Base-by-base conservation (phyloP, 768 basidiomycete genomes). In the Cystofilobasidium bisporidii region DNA sequence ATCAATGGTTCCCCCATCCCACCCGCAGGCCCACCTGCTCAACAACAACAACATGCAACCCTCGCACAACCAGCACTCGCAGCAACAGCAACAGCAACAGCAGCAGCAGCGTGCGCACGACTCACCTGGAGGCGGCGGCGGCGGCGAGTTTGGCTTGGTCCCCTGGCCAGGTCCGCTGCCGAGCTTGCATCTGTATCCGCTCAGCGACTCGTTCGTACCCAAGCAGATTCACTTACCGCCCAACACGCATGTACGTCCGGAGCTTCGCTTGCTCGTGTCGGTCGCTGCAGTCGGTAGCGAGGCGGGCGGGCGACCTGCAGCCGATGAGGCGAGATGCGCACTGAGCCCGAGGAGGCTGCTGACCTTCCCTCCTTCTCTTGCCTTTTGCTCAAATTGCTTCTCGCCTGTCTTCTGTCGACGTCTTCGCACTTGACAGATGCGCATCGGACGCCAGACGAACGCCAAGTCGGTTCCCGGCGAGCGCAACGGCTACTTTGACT, bases 401-500 rank as follows among this genome's bases (percentile, higher is more conserved):
- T 47, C 58, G 33, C 41, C 41, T 59, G 20, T 20, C 20, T n/a
- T n/a, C n/a, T n/a, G n/a, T n/a, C n/a, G n/a, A n/a, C n/a, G n/a
- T n/a, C n/a, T n/a, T 87, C 62, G 87, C 91, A 83, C 26, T 48
- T 6, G 40, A n/a, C 66, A 71, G 60, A 75, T 81, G 72, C 79
- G 79, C 71, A 93, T 99, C 75, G 94, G 94, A 22, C 81, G 94
- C 65, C 93, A 97, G 79, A 98, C 92, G 20, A 96, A 92, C 77
- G 86, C 87, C 65, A 96, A 96, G 82, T 96, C 92, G 0, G 85
- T 89, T 36, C 94, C 94, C 1, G 80, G 79, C 8, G 91, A 94
- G 75, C 82, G 88, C 74, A 97, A 99, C 75, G 94, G 92, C 14
- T 99, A 88, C 80, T 97, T 99, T 76, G 94, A 98, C 79, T 88